Percentiles rank a stretch among this genome's conserved stretches.
Conservation (phyloP, 2,329 filamentous ascomycete genomes). For the Paraphoma sp. region DNA sequence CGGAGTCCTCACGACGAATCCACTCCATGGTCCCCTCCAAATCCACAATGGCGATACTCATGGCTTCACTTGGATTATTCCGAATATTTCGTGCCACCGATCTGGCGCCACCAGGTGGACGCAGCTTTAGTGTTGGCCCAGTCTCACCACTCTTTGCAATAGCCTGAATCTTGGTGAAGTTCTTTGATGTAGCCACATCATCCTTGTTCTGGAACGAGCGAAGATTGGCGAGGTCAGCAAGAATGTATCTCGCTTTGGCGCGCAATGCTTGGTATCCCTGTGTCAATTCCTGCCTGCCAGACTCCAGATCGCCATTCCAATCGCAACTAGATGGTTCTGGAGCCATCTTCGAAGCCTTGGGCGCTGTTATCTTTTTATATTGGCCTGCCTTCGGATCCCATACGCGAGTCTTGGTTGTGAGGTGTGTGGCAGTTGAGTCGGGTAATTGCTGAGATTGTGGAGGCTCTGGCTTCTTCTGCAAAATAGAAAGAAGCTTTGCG, state of each 20-base stretch:
- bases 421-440: neutral
- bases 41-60: constrained; percentile 27
- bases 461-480: constrained; percentile 32
- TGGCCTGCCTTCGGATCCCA: constrained; percentile 17
- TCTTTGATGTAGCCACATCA: constrained; percentile 21
- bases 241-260: constrained; percentile 24
- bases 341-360: constrained; percentile 8
- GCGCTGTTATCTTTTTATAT: constrained; percentile 11
- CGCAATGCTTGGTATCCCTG: constrained; percentile 34
- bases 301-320: constrained; percentile 25
- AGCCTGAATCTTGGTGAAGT: constrained; percentile 23
- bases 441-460: constrained; percentile 13
- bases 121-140: neutral
- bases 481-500: constrained; percentile 18
- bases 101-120: constrained; percentile 24
- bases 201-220: constrained; percentile 35
- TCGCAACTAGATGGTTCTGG: constrained; percentile 4
- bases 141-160: constrained; percentile 21
- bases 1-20: constrained; percentile 23
- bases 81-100: constrained; percentile 32
- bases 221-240: constrained; percentile 34
- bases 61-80: constrained; percentile 25
- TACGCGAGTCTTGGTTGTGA: constrained; percentile 5
- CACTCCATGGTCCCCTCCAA: constrained; percentile 34
- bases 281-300: constrained; percentile 28